Percentiles rank a stretch among this genome's conserved stretches.
phyloP scores from a whole-genome alignment of 2,329 filamentous ascomycete genomes.

The Cadophora luteo-olivacea region DNA sequence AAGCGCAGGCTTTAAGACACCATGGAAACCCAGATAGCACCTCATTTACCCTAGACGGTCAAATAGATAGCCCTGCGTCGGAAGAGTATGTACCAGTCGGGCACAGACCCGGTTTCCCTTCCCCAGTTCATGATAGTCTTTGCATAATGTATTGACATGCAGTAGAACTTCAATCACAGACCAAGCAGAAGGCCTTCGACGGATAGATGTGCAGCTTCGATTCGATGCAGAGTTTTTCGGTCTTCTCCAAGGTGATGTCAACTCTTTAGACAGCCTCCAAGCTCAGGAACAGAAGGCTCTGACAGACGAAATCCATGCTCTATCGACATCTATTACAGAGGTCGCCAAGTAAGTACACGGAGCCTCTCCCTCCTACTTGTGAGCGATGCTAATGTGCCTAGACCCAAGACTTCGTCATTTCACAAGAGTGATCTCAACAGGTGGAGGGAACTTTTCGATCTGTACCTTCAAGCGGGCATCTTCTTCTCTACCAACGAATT shows the following conservation, averaged over 20 bases:
- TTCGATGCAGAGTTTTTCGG: constrained; percentile 84
- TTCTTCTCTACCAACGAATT: constrained; percentile 82
- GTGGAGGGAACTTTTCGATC: constrained; percentile 83
- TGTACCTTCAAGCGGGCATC: constrained; percentile 79
- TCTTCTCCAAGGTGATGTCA: constrained; percentile 74
- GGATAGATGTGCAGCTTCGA: constrained; percentile 74
- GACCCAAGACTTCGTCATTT: constrained; percentile 59
- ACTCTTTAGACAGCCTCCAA: constrained; percentile 69
- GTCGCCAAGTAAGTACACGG: constrained; percentile 36
- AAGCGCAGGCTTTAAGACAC: constrained; percentile 53
- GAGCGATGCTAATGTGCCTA: background rate
- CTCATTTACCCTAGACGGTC: constrained; percentile 25
- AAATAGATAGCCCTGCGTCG: constrained; percentile 4
- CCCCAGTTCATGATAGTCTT: background rate
- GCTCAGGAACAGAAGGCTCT: constrained; percentile 66
- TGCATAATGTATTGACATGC: background rate
- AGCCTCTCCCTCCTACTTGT: background rate
- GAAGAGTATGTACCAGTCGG: constrained; percentile 7
- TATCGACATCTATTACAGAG: constrained; percentile 59
- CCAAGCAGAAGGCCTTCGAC: constrained; percentile 37
- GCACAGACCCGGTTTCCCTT: background rate
- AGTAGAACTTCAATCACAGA: background rate
- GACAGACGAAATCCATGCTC: constrained; percentile 63
- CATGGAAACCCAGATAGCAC: constrained; percentile 10
- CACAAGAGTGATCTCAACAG: constrained; percentile 71